phyloP scores from a whole-genome alignment of 2,329 filamentous ascomycete genomes.

The Coniochaeta hoffmannii region DNA sequence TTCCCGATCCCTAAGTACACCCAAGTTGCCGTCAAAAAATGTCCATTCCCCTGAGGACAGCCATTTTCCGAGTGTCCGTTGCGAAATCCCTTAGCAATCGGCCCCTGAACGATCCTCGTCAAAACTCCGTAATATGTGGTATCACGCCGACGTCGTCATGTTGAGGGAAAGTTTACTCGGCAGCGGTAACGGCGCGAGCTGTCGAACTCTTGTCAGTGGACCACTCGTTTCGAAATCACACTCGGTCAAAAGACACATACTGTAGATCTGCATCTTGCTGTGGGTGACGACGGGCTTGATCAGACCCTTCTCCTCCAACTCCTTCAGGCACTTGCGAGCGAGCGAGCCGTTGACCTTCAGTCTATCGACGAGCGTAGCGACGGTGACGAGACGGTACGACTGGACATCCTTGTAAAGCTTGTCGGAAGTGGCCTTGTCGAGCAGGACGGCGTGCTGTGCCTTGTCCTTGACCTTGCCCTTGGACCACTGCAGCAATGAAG shows the following conservation, averaged over 20 bases:
- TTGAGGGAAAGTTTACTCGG: constrained; percentile 30
- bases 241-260: constrained; percentile 32
- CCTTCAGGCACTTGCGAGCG: constrained; percentile 79
- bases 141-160: constrained; percentile 15
- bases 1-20: constrained; percentile 27
- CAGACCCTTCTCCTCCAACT: constrained; percentile 95
- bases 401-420: constrained; percentile 99
- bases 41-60: constrained; percentile 19
- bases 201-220: constrained; percentile 21
- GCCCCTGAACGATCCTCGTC: constrained; percentile 14
- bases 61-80: constrained; percentile 17
- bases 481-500: constrained; percentile 44
- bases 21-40: constrained; percentile 16
- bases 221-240: constrained; percentile 4
- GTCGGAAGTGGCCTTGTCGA: constrained; percentile 96
- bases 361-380: constrained; percentile 96
- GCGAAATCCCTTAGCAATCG: constrained; percentile 18
- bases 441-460: constrained; percentile 97
- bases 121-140: constrained; percentile 6
- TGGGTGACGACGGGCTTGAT: constrained; percentile 98
- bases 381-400: constrained; percentile 98
- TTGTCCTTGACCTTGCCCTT: constrained; percentile 88
- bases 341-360: constrained; percentile 99
- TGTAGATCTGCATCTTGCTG: constrained; percentile 99
- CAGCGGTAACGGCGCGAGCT: constrained; percentile 55